Evolutionary conservation across 2,329 filamentous ascomycete genomes (phyloP), one percentile per base, ranked within the genome.

Genomic region (Botrytis pseudocinerea): DNA sequence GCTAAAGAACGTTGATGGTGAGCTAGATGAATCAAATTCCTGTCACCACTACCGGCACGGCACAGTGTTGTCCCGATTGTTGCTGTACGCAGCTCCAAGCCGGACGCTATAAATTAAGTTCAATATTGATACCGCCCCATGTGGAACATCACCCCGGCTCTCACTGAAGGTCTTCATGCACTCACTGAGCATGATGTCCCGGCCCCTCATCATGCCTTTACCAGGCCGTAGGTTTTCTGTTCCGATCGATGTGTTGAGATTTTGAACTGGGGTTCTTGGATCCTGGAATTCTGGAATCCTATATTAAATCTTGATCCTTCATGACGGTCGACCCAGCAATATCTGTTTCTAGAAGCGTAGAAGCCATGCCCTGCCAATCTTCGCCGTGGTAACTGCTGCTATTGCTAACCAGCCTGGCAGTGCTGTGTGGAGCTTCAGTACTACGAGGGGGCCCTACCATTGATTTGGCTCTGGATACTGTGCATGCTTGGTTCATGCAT

Each of bases 381-480:
- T 66, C 4, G 46, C 22, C 12, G 40, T 54, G 64, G 32, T 54
- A n/a, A 51, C 22, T 28, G 32, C 32, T 40, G 16, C 25, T 14
- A 54, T 25, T 54, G 28, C 64, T n/a, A 18, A 40, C 64, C 12
- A n/a, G 44, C 4, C n/a, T 20, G 16, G 22, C 12, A 44, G 25
- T 63, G 18, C n/a, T 44, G 25, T 20, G 35, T n/a, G 38, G 60
- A 62, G 60, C 16, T 20, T 14, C 22, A 44, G 16, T 10, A 54
- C 18, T 65, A 66, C 18, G n/a, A 64, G n/a, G 35, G 62, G 62
- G 40, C 3, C 62, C 10, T 25, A 25, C 42, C 35, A 25, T 66
- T 66, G 64, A 54, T 54, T 65, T 65, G 42, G 62, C 42, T 65
- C 32, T 65, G 62, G 28, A 48, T 35, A 48, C 62, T 35, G 35